Evolutionary conservation across 768 basidiomycete species (phyloP).

Genomic region (Boletales sp.): DNA sequence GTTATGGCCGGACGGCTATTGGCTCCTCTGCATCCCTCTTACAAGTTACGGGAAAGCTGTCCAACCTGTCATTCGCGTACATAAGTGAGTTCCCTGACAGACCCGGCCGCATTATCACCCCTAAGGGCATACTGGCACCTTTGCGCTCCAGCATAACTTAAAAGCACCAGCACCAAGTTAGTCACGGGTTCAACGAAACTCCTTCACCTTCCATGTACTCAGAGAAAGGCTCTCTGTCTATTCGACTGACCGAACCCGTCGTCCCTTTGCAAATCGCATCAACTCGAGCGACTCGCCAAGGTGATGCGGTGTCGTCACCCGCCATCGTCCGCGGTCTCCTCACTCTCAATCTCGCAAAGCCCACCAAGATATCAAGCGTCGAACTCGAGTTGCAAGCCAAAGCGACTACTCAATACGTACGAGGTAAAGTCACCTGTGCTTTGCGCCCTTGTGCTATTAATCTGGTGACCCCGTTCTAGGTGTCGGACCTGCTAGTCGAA

Average conservation of each 20-base stretch:
- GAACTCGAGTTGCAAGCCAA: conserved; percentile 75
- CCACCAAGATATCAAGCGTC: conserved; percentile 83
- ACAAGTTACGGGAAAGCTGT: neutral
- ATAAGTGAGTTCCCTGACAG: too few species aligned
- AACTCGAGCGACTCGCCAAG: conserved; percentile 31
- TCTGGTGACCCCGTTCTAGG: conserved; percentile 26
- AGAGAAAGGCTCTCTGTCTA: conserved; percentile 45
- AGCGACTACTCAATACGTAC: conserved; percentile 73
- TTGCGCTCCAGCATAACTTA: neutral
- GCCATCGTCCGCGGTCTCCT: conserved; percentile 65
- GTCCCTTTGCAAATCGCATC: conserved; percentile 54
- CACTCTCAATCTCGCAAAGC: conserved; percentile 62
- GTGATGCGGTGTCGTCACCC: conserved; percentile 44
- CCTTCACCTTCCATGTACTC: conserved; percentile 5
- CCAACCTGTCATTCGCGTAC: neutral
- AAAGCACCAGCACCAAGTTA: neutral
- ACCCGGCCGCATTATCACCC: too few species aligned
- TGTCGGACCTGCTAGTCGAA: conserved; percentile 60
- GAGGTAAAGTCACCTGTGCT: conserved; percentile 52
- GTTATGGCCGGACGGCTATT: neutral
- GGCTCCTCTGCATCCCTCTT: neutral
- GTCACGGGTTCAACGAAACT: neutral
- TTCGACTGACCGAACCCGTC: conserved; percentile 70
- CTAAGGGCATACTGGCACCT: neutral
- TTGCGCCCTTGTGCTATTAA: neutral